These are phyloP conservation scores for Sclerotinia sclerotiorum DNA, from an alignment of 2,329 filamentous ascomycete species.

Conservation along the genomic window DNA sequence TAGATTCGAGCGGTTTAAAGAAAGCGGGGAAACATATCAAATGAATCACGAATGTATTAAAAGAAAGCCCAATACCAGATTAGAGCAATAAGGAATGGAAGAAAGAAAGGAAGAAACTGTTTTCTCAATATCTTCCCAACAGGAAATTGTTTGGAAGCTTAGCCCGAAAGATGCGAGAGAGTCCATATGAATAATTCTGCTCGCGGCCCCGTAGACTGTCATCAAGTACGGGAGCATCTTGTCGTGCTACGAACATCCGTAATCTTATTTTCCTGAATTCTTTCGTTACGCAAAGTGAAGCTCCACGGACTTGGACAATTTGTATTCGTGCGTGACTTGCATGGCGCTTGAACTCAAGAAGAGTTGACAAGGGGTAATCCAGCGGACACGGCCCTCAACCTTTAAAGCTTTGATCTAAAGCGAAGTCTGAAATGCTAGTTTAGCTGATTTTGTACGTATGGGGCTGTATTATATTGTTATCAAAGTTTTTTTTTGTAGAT, in stretches of 20 bases:
- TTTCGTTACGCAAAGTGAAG: neutral
- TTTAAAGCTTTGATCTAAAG: neutral
- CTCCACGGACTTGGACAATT: constrained; percentile 8
- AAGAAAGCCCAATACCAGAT: constrained; percentile 15
- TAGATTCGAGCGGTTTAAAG: neutral
- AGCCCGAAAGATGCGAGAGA: neutral
- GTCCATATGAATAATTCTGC: neutral
- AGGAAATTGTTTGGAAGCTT: neutral
- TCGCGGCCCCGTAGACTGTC: neutral
- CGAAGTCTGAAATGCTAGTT: neutral
- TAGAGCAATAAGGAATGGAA: neutral
- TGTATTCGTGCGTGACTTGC: constrained; percentile 5
- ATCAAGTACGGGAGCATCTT: neutral
- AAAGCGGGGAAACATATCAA: constrained; percentile 5
- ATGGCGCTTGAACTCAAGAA: neutral
- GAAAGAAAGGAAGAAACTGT: neutral
- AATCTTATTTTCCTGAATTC: constrained; percentile 12
- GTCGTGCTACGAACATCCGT: constrained; percentile 4
- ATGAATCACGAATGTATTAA: neutral
- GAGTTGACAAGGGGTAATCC: neutral
- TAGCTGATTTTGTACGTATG: neutral
- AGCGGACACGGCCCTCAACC: neutral
- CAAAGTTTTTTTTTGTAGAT: neutral
- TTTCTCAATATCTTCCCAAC: neutral
- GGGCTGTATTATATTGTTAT: neutral